phyloP scores from a whole-genome alignment of 2,329 filamentous ascomycete genomes.

The Calonectria leucothoes region DNA sequence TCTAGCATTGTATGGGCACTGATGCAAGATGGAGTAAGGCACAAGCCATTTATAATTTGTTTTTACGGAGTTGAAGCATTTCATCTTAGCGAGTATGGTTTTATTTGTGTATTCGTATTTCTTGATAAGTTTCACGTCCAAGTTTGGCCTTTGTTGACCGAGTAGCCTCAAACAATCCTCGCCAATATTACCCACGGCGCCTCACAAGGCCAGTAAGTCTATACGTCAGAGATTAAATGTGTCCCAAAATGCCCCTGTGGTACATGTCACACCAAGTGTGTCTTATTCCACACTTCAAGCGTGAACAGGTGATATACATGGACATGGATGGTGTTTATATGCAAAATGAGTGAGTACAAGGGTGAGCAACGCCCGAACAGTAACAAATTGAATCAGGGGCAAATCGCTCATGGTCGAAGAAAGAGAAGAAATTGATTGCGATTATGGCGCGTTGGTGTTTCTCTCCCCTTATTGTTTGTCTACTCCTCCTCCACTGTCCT shows the following conservation, averaged over 20 bases:
- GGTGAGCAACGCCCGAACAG: too few species aligned
- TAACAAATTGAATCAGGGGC: too few species aligned
- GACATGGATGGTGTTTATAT: too few species aligned
- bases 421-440: too few species aligned
- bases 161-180: background rate
- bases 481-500: too few species aligned
- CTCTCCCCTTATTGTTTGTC: too few species aligned
- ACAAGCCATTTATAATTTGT: conserved; percentile 3
- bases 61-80: background rate
- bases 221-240: background rate
- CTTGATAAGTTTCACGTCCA: background rate
- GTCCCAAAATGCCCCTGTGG: background rate
- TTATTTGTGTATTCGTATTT: background rate
- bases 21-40: background rate
- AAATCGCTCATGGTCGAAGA: too few species aligned
- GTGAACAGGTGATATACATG: too few species aligned
- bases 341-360: too few species aligned
- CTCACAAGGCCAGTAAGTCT: background rate
- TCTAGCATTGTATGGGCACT: conserved; percentile 2
- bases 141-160: background rate
- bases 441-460: too few species aligned
- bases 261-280: background rate
- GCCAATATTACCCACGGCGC: background rate
- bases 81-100: background rate
- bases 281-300: too few species aligned